Base-by-base conservation (phyloP, 768 basidiomycete genomes). In the Calocybe cyanea region DNA sequence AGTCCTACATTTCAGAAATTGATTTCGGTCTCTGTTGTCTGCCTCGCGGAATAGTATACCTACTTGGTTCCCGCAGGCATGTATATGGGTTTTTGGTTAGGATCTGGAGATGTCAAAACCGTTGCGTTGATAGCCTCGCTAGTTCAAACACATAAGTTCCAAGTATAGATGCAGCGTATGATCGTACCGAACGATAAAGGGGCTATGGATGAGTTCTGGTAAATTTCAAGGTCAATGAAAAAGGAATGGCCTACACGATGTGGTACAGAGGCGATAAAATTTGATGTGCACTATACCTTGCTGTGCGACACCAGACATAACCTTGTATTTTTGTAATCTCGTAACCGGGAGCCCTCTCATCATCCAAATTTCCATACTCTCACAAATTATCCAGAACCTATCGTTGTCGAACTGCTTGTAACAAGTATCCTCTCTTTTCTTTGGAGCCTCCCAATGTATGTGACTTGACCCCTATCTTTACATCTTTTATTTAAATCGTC, bases 401-500 rank as follows among this genome's bases (percentile, higher is more conserved):
- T n/a, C n/a, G n/a, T n/a, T n/a, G n/a, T n/a, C n/a, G n/a, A n/a
- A n/a, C n/a, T n/a, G n/a, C n/a, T n/a, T n/a, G n/a, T n/a, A n/a
- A n/a, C n/a, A n/a, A n/a, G n/a, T n/a, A n/a, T n/a, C n/a, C n/a
- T n/a, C n/a, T n/a, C n/a, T n/a, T n/a, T n/a, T n/a, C n/a, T n/a
- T n/a, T n/a, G n/a, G n/a, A n/a, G n/a, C n/a, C n/a, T n/a, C n/a
- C n/a, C n/a, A n/a, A n/a, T n/a, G n/a, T n/a, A n/a, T n/a, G n/a
- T n/a, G n/a, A n/a, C n/a, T n/a, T 4, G 81, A 78, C 57, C 73
- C 82, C 15, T 82, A 48, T 28, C 80, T 70, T 44, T 81, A 57
- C 0, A 78, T 78, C 56, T 82, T 80, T 71, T 40, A 19, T 6
- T 6, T n/a, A 14, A 7, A 14, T 32, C 21, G 37, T 3, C 13